Percentiles rank a stretch among this genome's conserved stretches.
Evolutionary conservation across 345 rosid species (phyloP).

Genomic region (Sapria himalayana): DNA sequence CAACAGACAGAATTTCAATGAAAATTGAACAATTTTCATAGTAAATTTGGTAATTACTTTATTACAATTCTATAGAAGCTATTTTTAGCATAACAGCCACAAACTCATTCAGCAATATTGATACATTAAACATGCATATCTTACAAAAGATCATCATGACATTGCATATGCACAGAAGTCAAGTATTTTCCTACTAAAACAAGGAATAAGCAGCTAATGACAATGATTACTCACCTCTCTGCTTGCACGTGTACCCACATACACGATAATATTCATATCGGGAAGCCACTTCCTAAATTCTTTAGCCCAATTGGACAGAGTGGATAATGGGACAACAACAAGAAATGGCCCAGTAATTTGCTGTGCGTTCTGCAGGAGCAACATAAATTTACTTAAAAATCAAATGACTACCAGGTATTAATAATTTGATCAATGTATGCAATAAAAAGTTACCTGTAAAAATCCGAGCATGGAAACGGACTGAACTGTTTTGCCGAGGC

Average conservation of each 20-base stretch:
- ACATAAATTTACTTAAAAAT: constrained; percentile 1
- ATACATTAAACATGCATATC: too few species aligned
- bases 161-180: too few species aligned
- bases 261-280: constrained; percentile 69
- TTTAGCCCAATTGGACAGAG: constrained; percentile 97
- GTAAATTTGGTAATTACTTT: too few species aligned
- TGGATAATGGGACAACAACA: constrained; percentile 94
- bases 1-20: too few species aligned
- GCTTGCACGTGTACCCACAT: constrained; percentile 98
- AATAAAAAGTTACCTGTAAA: constrained; percentile 44
- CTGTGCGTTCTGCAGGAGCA: constrained; percentile 49
- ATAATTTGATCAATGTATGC: too few species aligned
- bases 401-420: constrained; percentile 1
- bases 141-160: too few species aligned
- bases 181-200: too few species aligned
- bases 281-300: constrained; percentile 99
- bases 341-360: constrained; percentile 96
- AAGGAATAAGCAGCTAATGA: too few species aligned
- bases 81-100: too few species aligned
- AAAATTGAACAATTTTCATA: too few species aligned
- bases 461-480: constrained; percentile 99
- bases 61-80: too few species aligned
- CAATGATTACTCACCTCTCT: constrained; percentile 51
- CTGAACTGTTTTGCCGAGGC: constrained; percentile 99
- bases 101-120: too few species aligned